Conservation (phyloP, 768 basidiomycete genomes). For the Suillus plorans region DNA sequence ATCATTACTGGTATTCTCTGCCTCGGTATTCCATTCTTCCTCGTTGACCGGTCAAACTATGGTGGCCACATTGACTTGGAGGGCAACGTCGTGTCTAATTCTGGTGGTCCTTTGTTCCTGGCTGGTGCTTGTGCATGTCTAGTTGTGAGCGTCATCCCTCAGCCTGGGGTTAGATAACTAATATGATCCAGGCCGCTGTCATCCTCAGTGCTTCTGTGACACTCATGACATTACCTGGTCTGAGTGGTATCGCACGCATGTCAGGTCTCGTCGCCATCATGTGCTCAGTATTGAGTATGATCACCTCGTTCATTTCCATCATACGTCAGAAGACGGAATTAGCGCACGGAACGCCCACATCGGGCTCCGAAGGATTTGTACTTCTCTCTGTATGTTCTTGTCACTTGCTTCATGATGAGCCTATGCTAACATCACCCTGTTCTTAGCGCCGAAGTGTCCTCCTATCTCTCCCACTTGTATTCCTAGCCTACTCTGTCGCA, state of each 20-base stretch:
- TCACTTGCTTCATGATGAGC: background rate
- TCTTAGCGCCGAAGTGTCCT: conserved; percentile 52
- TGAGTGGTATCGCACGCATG: conserved; percentile 63
- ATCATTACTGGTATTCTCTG: conserved; percentile 63
- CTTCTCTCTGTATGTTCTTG: conserved; percentile 43
- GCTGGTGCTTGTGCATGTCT: conserved; percentile 66
- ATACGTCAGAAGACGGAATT: conserved; percentile 70
- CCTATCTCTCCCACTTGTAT: conserved; percentile 71
- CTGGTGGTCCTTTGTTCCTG: conserved; percentile 57
- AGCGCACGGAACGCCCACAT: conserved; percentile 45
- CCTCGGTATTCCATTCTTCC: conserved; percentile 79
- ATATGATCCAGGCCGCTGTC: conserved; percentile 62
- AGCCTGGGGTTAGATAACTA: conserved; percentile 5
- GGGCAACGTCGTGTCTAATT: conserved; percentile 42
- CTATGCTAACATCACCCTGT: background rate
- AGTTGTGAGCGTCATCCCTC: conserved; percentile 45
- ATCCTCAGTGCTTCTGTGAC: conserved; percentile 81
- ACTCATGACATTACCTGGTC: conserved; percentile 73
- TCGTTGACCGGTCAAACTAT: conserved; percentile 51
- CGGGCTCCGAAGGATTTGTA: conserved; percentile 56
- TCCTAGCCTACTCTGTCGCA: conserved; percentile 68
- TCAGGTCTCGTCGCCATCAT: conserved; percentile 67
- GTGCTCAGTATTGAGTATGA: conserved; percentile 69
- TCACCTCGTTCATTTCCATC: conserved; percentile 65
- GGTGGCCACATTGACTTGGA: conserved; percentile 59